A percentile compares a stretch with the other conserved stretches of the same genome.
phyloP scores from a whole-genome alignment of 2,329 filamentous ascomycete genomes.

The Trichoderma sp. region DNA sequence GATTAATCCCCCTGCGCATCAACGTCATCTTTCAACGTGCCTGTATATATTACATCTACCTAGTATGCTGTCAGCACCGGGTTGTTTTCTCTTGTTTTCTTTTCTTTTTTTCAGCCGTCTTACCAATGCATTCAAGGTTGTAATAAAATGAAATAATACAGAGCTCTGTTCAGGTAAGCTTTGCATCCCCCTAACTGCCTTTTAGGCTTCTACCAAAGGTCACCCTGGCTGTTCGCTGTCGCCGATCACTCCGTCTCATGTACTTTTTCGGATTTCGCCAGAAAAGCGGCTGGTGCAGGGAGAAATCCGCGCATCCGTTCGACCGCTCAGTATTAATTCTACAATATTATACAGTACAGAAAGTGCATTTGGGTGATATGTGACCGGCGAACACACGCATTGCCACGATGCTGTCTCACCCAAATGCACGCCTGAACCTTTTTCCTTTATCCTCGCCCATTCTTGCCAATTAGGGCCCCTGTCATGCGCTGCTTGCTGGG shows the following conservation, averaged over 20 bases:
- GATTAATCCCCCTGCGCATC: background rate
- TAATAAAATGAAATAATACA: background rate
- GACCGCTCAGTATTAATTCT: background rate
- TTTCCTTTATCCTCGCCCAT: background rate
- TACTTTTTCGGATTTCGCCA: background rate
- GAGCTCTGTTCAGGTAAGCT: background rate
- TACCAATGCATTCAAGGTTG: background rate
- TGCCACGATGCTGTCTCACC: background rate
- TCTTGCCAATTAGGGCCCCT: conserved; percentile 7
- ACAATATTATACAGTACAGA: background rate
- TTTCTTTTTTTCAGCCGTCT: background rate
- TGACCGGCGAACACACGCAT: background rate
- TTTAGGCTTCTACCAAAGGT: background rate
- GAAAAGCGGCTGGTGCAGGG: background rate
- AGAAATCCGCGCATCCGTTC: background rate
- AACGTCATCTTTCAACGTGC: background rate
- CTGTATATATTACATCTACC: background rate
- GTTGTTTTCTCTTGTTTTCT: background rate
- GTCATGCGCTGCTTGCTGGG: conserved; percentile 11
- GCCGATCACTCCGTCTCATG: background rate
- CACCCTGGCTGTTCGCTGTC: background rate
- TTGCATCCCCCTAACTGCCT: background rate
- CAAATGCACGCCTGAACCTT: background rate
- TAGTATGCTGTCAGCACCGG: background rate
- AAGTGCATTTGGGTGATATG: background rate